Evolutionary conservation across 257 asterid genomes (phyloP), one percentile per base, ranked within the genome.

Genomic region (Solanum dulcamara): DNA sequence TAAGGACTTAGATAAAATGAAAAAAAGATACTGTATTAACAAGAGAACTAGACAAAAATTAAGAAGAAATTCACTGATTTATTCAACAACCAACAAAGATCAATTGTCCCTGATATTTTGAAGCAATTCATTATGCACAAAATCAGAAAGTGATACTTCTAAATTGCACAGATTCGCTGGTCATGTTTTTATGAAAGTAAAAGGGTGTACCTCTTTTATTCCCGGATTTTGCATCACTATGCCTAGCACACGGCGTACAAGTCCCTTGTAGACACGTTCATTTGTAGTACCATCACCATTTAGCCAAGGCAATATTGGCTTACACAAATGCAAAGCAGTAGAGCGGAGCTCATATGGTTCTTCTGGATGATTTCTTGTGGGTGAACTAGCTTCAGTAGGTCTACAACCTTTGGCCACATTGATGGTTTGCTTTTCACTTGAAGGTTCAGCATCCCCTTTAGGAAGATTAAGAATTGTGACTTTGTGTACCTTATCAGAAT

Each of bases 181-280:
- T 12, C 22, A 74, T 26, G 83, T 28, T 24, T 40, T 77, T 26
- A 35, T 33, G 18, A 0, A 86, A 66, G 50, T 32, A 48, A 88
- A 67, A 85, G 67, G 42, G 67, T 87, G 86, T 85, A 96, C 99
- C 95, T 95, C 97, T 57, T 93, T 84, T 85, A 94, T 95, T 89
- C 97, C 99, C 22, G 99, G 99, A 90, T 94, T 93, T 90, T 94
- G 98, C 98, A 96, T 89, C 86, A 95, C 93, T 38, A 96, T 87
- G 85, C 97, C 94, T 85, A 96, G 94, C 87, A 94, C 88, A 83
- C 97, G 93, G 72, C 97, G 93, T 53, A 89, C 86, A 88, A 96
- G 97, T 87, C 99, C 95, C 88, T 92, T 93, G 95, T 94, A 95
- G 50, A 96, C 93, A 87, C 72, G 90, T 86, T 92, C 94, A 87